Conservation (phyloP, 2,329 filamentous ascomycete genomes). For the Fusarium dlaminii region DNA sequence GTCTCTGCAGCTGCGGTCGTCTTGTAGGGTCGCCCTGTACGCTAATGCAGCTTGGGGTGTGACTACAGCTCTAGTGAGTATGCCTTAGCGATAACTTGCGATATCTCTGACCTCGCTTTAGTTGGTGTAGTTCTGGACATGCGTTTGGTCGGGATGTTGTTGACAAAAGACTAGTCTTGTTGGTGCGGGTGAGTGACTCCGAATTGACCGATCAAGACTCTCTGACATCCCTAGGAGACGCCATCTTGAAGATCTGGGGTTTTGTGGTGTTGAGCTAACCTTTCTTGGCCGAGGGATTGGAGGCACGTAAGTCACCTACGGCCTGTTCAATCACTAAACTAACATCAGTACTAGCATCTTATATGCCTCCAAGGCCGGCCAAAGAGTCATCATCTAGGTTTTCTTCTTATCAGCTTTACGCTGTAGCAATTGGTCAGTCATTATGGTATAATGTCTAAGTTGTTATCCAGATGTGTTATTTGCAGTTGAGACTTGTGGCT, state of each 20-base stretch:
- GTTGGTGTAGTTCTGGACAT: background rate
- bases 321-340: background rate
- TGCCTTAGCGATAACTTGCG: too few relatives aligned
- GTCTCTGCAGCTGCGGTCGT: too few relatives aligned
- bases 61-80: too few relatives aligned
- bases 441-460: background rate
- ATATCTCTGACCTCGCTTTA: too few relatives aligned
- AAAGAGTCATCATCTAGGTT: background rate
- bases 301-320: background rate
- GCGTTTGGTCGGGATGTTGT: accelerated
- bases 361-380: background rate
- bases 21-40: too few relatives aligned
- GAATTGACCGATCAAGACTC: background rate
- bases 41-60: too few relatives aligned
- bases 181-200: background rate
- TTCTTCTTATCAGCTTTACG: background rate
- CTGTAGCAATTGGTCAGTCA: background rate
- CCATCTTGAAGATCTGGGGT: background rate
- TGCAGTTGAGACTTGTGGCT: background rate
- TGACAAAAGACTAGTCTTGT: background rate
- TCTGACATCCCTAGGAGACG: background rate
- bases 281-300: background rate
- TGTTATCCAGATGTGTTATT: background rate
- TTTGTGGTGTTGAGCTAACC: background rate
- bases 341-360: background rate